These are phyloP conservation scores for Boletus rex-veris DNA, from an alignment of 768 basidiomycete genomes.

Conservation along the genomic window DNA sequence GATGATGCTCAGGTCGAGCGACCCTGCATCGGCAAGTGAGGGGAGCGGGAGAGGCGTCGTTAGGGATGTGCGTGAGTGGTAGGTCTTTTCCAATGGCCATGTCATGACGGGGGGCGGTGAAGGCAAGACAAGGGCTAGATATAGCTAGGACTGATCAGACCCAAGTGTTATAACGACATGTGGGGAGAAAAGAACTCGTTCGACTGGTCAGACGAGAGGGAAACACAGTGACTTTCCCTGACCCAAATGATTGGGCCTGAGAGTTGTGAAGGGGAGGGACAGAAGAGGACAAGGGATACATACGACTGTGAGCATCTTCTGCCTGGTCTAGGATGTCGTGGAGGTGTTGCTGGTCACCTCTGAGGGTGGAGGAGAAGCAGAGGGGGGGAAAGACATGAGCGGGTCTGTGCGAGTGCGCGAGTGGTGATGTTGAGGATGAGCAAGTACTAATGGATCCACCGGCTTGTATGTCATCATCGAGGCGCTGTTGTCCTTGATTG, in stretches of 20 bases:
- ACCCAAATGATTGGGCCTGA: constrained; percentile 34
- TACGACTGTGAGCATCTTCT: constrained; percentile 3
- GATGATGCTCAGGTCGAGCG: too few relatives aligned
- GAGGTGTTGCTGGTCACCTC: constrained; percentile 22
- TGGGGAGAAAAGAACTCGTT: background rate
- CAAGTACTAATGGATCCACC: too few relatives aligned
- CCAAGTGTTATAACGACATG: background rate
- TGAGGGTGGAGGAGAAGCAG: constrained; percentile 21
- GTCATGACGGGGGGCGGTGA: constrained; percentile 68
- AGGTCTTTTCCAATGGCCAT: constrained; percentile 64
- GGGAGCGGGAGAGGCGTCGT: constrained; percentile 54
- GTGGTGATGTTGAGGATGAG: too few relatives aligned
- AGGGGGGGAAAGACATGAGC: constrained; percentile 11
- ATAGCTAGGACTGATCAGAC: constrained; percentile 47
- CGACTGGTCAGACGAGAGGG: constrained; percentile 36
- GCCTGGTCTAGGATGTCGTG: constrained; percentile 25
- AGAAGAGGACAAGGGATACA: too few relatives aligned
- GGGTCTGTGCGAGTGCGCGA: background rate
- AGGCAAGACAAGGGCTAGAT: constrained; percentile 66
- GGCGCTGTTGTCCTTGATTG: too few relatives aligned
- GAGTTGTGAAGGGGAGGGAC: too few relatives aligned
- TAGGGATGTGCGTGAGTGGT: constrained; percentile 54
- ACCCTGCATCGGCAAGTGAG: too few relatives aligned
- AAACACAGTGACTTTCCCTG: constrained; percentile 29
- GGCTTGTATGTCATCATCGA: too few relatives aligned